These are phyloP conservation scores for Candida multigemmis DNA, from an alignment of 805 yeast species.

Conservation along the genomic window DNA sequence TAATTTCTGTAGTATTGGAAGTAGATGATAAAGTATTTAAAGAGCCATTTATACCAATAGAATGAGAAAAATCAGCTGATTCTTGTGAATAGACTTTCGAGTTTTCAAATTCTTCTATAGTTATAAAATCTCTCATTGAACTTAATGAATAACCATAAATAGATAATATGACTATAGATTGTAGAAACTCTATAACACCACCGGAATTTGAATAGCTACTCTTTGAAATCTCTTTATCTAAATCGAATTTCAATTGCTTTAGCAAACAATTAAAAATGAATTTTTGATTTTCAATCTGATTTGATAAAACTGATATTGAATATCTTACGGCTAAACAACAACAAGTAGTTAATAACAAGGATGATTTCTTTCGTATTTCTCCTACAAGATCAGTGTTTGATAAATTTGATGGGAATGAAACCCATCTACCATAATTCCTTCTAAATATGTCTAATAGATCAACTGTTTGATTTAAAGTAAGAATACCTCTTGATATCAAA, in stretches of 20 bases:
- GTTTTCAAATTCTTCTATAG: constrained; percentile 3
- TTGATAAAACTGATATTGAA: constrained; percentile 16
- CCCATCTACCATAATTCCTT: constrained; percentile 70
- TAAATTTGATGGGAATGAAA: constrained; percentile 51
- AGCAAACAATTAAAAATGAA: constrained; percentile 35
- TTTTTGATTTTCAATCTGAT: constrained; percentile 10
- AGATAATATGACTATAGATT: constrained; percentile 56
- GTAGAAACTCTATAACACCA: constrained; percentile 49
- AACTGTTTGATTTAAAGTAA: constrained; percentile 39
- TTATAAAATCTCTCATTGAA: constrained; percentile 22
- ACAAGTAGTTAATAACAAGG: constrained; percentile 58
- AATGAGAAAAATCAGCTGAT: too few relatives aligned
- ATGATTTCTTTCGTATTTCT: constrained; percentile 40
- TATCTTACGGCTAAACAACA: constrained; percentile 57
- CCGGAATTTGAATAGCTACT: constrained; percentile 14
- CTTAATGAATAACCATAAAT: constrained; percentile 58
- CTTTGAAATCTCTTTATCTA: constrained; percentile 31
- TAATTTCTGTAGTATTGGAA: too few relatives aligned
- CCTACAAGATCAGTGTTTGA: constrained; percentile 41
- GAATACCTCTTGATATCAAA: constrained; percentile 39
- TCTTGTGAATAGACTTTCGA: constrained; percentile 3
- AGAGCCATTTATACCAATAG: too few relatives aligned
- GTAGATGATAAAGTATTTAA: too few relatives aligned
- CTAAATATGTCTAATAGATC: constrained; percentile 49
- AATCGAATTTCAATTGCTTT: constrained; percentile 39